Percentiles rank a stretch among this genome's conserved stretches.
These are phyloP conservation scores for Acanthamoeba triangularis DNA, from an alignment of 208 protist genomes.

Conservation along the genomic window DNA sequence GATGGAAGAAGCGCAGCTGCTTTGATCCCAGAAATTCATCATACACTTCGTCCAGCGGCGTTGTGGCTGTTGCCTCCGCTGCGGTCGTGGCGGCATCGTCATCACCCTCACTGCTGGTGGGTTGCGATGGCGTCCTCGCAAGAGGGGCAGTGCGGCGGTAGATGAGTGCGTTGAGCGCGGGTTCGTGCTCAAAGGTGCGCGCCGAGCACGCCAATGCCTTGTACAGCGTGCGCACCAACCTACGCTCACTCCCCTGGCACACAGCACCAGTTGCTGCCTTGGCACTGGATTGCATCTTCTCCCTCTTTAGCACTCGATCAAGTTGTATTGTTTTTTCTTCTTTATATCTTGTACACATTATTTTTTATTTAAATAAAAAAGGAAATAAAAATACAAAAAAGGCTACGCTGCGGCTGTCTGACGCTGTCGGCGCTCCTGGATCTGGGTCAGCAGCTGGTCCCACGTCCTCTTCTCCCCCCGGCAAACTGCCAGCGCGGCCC, in stretches of 20 bases:
- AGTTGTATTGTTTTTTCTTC: too few species aligned
- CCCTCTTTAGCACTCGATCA: too few species aligned
- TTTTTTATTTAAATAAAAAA: too few species aligned
- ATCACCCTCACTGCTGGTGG: not conserved
- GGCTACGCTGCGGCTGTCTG: too few species aligned
- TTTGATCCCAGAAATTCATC: constrained; percentile 37
- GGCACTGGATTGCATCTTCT: too few species aligned
- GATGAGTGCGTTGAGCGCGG: constrained; percentile 12
- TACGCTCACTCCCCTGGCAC: constrained; percentile 19
- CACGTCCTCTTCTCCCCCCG: too few species aligned
- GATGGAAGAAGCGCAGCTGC: not conserved
- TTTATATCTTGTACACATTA: too few species aligned
- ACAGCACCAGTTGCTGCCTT: not conserved
- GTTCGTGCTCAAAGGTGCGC: not conserved
- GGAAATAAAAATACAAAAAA: too few species aligned
- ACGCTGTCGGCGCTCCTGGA: too few species aligned
- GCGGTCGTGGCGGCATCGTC: not conserved
- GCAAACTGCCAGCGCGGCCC: too few species aligned
- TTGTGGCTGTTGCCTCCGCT: not conserved
- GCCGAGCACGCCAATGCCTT: constrained; percentile 20
- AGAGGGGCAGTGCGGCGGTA: not conserved
- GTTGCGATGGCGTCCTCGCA: not conserved
- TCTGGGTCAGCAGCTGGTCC: too few species aligned
- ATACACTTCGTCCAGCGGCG: not conserved
- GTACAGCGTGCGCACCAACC: constrained; percentile 9